These are phyloP conservation scores for Ulmus americana DNA, from an alignment of 331 rosid species.

Conservation along the genomic window DNA sequence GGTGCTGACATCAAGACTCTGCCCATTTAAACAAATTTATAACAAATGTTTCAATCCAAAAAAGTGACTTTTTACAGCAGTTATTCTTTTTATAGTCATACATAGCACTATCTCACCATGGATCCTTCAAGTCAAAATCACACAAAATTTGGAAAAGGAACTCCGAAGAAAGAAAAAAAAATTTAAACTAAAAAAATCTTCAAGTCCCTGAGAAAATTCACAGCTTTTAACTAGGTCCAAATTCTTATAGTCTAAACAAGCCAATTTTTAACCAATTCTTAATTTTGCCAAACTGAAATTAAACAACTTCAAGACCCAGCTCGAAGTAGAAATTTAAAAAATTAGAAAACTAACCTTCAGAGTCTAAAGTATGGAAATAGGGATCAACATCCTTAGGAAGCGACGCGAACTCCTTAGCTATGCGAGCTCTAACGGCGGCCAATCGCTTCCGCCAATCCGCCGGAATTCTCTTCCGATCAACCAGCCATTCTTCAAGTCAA, in stretches of 20 bases:
- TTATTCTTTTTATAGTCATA: too few species aligned
- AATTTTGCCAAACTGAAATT: background rate
- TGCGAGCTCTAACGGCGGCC: slow-evolving; percentile 56
- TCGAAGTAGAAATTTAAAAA: background rate
- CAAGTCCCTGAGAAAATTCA: too few species aligned
- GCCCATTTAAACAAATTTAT: background rate
- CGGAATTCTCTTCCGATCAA: slow-evolving; percentile 83
- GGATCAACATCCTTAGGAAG: slow-evolving; percentile 76
- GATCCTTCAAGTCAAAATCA: too few species aligned
- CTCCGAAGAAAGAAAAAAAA: too few species aligned
- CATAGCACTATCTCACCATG: too few species aligned
- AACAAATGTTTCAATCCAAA: background rate
- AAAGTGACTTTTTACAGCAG: background rate
- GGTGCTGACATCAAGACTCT: background rate
- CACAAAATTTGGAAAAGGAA: too few species aligned
- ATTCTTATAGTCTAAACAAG: too few species aligned
- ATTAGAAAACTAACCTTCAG: slow-evolving; percentile 44
- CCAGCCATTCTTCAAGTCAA: slow-evolving; percentile 66
- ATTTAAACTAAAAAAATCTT: too few species aligned
- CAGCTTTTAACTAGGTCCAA: too few species aligned
- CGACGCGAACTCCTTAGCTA: slow-evolving; percentile 62
- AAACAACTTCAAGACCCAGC: slow-evolving; percentile 2
- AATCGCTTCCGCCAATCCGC: slow-evolving; percentile 81
- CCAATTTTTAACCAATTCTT: background rate
- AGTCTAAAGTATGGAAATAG: slow-evolving; percentile 61